A percentile compares a stretch with the other conserved stretches of the same genome.
These are phyloP conservation scores for Solanum hybrid DNA, from an alignment of 305 asterid species.

Conservation along the genomic window DNA sequence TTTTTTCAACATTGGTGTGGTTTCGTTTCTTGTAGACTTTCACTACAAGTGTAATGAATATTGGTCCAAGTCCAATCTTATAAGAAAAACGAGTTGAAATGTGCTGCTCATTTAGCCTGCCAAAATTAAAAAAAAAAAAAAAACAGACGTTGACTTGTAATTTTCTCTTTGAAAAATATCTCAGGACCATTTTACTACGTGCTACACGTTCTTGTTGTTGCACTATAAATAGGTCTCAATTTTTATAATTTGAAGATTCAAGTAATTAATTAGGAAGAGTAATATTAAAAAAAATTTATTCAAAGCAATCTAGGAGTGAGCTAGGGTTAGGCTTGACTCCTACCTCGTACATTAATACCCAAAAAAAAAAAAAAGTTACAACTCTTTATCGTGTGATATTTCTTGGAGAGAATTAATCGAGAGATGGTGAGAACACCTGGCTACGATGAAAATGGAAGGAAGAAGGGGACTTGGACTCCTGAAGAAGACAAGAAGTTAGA, in stretches of 20 bases:
- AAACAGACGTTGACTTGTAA: not conserved
- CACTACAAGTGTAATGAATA: not conserved
- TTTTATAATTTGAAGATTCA: not conserved
- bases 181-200: not conserved
- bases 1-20: not conserved
- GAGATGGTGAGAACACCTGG: constrained; percentile 18
- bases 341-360: not conserved
- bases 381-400: not conserved
- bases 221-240: not conserved
- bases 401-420: not conserved
- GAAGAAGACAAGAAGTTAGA: constrained; percentile 20
- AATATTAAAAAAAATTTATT: too few relatives aligned
- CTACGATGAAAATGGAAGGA: constrained; percentile 14
- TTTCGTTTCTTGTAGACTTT: not conserved
- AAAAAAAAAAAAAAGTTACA: not conserved
- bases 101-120: not conserved
- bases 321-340: not conserved
- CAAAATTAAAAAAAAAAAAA: not conserved
- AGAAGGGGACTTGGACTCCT: constrained; percentile 21
- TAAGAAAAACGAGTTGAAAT: not conserved
- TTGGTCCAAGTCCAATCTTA: not conserved
- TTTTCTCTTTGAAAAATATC: not conserved
- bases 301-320: not conserved
- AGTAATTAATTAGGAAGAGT: not conserved
- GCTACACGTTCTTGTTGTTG: not conserved